Base-by-base conservation (phyloP, 2,329 filamentous ascomycete species). In the Mariannaea elegans region DNA sequence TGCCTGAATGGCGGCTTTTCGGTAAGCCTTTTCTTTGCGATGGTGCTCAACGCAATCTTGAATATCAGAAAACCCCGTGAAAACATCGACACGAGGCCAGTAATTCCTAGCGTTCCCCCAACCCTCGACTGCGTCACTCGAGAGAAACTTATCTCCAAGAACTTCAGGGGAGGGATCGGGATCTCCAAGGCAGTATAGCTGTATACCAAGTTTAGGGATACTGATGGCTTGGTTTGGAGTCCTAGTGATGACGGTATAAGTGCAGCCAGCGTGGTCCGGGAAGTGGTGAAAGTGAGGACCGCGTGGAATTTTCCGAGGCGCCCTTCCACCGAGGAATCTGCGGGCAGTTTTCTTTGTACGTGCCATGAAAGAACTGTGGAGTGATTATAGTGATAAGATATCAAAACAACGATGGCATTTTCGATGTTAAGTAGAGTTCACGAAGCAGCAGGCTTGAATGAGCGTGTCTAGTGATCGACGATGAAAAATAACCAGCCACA, bases 231-330 rank as follows among this genome's bases (percentile, higher is more conserved):
- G 24, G 3, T 27, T 10, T 0, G 16, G 29, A 3, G 4, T 18
- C 3, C 4, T 39, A 4, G 12, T 29, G 8, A 54, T 44, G 21
- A 54, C 54, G 23, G 53, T 31, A 21, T 66, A 65, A 2, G 18
- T 36, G 8, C 41, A 42, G 7, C 50, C 50, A 3, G 32, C 12
- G 9, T 66, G 54, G n/a, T 65, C 60, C 13, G 39, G 91, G 86
- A 54, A 60, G 12, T 54, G 14, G 14, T 16, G n/a, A 23, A 41
- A 19, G n/a, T 2, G 24, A 36, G 39, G 13, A 19, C 10, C 41
- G 6, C 8, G 41, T 3, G 4, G 12, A 2, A 44, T 16, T 12
- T 24, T 44, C 13, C 41, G 10, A 13, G 39, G 39, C 2, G 18
- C 39, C 21, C 12, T 24, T 10, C 19, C 10, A 7, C 21, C 23